Conservation (phyloP, 306 rosid species). For the Astragalus membranaceus region DNA sequence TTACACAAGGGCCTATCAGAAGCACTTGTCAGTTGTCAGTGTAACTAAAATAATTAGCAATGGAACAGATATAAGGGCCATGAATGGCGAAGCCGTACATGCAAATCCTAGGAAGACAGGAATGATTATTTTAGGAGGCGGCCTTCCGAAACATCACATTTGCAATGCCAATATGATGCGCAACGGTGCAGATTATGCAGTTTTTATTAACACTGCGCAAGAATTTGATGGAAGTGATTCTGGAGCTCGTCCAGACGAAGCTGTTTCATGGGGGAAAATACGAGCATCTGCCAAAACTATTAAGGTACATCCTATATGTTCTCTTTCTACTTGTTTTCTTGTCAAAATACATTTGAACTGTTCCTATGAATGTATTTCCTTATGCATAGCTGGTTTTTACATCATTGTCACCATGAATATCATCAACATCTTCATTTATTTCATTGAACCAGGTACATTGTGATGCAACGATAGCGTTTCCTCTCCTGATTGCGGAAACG, state of each 20-base stretch:
- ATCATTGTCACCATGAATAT: background rate
- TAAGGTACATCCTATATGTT: conserved; percentile 43
- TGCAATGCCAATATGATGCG: conserved; percentile 99
- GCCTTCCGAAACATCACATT: conserved; percentile 95
- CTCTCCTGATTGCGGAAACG: conserved; percentile 70
- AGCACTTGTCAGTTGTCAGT: background rate
- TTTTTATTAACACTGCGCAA: conserved; percentile 85
- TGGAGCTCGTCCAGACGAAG: conserved; percentile 93
- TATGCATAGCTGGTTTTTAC: background rate
- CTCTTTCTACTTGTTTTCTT: too few species aligned
- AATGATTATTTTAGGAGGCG: conserved; percentile 88
- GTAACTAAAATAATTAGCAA: conserved; percentile 9
- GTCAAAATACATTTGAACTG: too few species aligned
- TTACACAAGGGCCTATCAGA: too few species aligned
- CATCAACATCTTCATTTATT: background rate
- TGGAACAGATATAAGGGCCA: conserved; percentile 78
- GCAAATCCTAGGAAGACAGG: conserved; percentile 88
- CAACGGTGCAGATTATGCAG: conserved; percentile 91
- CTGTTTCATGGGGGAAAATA: conserved; percentile 93
- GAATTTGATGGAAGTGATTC: conserved; percentile 97
- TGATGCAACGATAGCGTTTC: conserved; percentile 84
- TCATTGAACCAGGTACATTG: conserved; percentile 64
- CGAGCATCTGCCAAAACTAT: conserved; percentile 80
- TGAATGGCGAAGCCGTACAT: conserved; percentile 90
- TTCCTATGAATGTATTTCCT: background rate